Conservation (phyloP, 306 rosid genomes). For the Arachis hypogaea region DNA sequence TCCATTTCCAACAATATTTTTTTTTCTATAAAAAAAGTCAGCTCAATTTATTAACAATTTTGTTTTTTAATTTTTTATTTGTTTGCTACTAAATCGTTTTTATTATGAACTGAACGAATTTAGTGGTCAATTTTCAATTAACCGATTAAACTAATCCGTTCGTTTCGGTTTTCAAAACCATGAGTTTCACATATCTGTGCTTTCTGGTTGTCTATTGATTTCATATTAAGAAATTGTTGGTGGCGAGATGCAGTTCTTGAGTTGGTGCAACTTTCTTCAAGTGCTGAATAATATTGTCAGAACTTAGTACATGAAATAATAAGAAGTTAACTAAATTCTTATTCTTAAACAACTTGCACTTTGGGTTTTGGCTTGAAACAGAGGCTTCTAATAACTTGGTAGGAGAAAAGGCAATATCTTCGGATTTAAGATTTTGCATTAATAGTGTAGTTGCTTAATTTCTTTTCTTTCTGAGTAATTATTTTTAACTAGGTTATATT, state of each 20-base stretch:
- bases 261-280: conserved; percentile 19
- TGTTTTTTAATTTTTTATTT: too few relatives aligned
- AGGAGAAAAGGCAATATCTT: background rate
- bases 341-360: background rate
- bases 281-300: background rate
- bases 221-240: background rate
- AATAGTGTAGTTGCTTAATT: background rate
- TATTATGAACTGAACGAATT: too few relatives aligned
- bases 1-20: too few relatives aligned
- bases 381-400: background rate
- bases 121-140: too few relatives aligned
- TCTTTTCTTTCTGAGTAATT: background rate
- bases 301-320: background rate
- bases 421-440: conserved; percentile 7
- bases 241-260: background rate
- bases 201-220: too few relatives aligned
- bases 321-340: background rate
- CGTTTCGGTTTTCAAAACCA: too few relatives aligned
- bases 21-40: too few relatives aligned
- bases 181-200: too few relatives aligned
- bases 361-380: background rate
- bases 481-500: background rate
- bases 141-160: too few relatives aligned
- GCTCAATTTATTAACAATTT: too few relatives aligned
- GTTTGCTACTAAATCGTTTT: too few relatives aligned